Conservation (phyloP, 2,329 filamentous ascomycete species). For the Trichoderma sp. region DNA sequence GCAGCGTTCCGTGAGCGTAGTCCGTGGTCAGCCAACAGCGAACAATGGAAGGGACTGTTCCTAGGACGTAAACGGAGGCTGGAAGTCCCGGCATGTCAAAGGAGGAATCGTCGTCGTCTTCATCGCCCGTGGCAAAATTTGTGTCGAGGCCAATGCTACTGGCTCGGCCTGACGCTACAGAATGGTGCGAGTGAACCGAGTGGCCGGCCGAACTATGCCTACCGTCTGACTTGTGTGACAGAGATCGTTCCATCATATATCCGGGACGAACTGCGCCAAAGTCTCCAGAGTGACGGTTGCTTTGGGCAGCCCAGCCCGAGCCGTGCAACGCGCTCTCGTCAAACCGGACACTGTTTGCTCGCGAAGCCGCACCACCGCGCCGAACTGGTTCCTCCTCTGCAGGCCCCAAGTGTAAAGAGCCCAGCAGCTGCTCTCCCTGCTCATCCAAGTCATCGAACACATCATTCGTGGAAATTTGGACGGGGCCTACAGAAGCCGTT, state of each 20-base stretch:
- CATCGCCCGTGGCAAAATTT: conserved; percentile 58
- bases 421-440: conserved; percentile 74
- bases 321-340: conserved; percentile 93
- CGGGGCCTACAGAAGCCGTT: conserved; percentile 57
- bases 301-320: conserved; percentile 74
- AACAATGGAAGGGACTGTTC: conserved; percentile 88
- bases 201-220: conserved; percentile 91
- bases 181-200: conserved; percentile 66
- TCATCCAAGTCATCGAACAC: conserved; percentile 90
- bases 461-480: conserved; percentile 76
- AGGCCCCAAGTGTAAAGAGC: conserved; percentile 74
- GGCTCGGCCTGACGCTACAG: conserved; percentile 72
- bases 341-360: conserved; percentile 95
- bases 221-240: conserved; percentile 95
- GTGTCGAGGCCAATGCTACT: conserved; percentile 86
- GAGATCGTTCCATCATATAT: conserved; percentile 84
- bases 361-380: conserved; percentile 81
- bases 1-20: conserved; percentile 82
- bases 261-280: conserved; percentile 75
- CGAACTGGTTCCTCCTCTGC: conserved; percentile 82
- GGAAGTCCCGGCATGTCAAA: conserved; percentile 72
- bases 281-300: conserved; percentile 78
- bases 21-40: conserved; percentile 91
- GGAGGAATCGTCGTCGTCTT: conserved; percentile 66
- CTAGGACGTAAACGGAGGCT: conserved; percentile 79